Base-by-base conservation (phyloP, 495 filamentous ascomycete genomes). In the Neurospora sp. region DNA sequence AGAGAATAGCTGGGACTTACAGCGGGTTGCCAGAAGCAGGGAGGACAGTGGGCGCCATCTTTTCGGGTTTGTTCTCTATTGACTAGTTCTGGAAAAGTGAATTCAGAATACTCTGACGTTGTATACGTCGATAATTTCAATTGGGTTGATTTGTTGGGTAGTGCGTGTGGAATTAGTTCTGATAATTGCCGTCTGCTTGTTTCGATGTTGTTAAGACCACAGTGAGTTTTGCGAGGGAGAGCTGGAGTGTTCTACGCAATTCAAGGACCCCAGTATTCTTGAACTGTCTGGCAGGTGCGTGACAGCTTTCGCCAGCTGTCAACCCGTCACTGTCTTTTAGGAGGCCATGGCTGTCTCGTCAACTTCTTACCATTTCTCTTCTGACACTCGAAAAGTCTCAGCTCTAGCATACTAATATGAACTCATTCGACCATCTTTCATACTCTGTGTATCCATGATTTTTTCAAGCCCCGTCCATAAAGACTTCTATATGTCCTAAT, bases 1-100 rank as follows among this genome's bases (percentile, higher is more conserved):
- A 16, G 16, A 35, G 0, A 16, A 66, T 66, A 10, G 31, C 31
- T 31, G 54, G 23, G 54, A 85, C 87, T 79, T 81, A 88, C 87
- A 88, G 75, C 39, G 87, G 87, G 74, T 88, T 88, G 42, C 87
- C 87, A 41, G 83, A 85, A 14, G 80, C 83, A 38, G 87, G 87
- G 41, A 88, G 84, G 66, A 85, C 80, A 8, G 87, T 88, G 23
- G 87, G 86, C 20, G 86, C 74, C 87, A 88, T 88, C 23, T 73
- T 71, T 8, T 18, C 8, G 16, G 49, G 9, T 18, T 39, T 23
- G 6, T 31, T 31, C 3, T 31, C 6, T 12, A 5, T 49, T 23
- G 0, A 23, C 8, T 49, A 8, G n/a, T 4, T 49, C 3, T 11
- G n/a, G n/a, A 2, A 23, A 49, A 11, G 4, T 5, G 10, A 23